Conservation (phyloP, 768 basidiomycete species). For the Kwoniella sp. region DNA sequence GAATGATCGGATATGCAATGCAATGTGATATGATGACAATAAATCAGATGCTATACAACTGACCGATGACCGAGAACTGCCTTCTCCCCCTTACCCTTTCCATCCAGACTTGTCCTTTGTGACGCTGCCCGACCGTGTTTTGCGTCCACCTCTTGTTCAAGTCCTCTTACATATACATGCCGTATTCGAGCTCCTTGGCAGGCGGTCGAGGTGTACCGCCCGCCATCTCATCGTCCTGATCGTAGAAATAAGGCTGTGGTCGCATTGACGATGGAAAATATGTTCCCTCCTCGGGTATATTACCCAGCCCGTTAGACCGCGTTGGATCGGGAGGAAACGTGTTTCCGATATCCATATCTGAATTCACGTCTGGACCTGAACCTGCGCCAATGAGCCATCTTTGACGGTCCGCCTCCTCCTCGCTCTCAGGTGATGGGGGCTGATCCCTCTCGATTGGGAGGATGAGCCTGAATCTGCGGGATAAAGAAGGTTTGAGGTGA, state of each 20-base stretch:
- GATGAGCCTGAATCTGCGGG: conserved; percentile 20
- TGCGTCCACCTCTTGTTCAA: no score
- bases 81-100: no score
- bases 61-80: background rate
- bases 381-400: conserved; percentile 22
- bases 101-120: no score
- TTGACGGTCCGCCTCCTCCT: conserved; percentile 23
- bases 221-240: background rate
- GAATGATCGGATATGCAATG: no score
- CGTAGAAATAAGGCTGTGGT: conserved; percentile 9
- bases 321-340: no score
- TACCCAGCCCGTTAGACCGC: background rate
- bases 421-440: conserved; percentile 14
- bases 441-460: conserved; percentile 17
- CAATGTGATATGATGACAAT: no score
- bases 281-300: conserved; percentile 4
- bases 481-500: background rate
- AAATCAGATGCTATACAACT: background rate
- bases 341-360: background rate
- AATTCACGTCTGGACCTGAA: conserved; percentile 5
- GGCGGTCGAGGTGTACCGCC: conserved; percentile 8
- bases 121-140: no score
- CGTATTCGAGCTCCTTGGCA: background rate
- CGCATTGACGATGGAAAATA: background rate
- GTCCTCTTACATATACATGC: conserved; percentile 4